Base-by-base conservation (phyloP, 176 grass and related monocot genomes). In the Chloris gayana region DNA sequence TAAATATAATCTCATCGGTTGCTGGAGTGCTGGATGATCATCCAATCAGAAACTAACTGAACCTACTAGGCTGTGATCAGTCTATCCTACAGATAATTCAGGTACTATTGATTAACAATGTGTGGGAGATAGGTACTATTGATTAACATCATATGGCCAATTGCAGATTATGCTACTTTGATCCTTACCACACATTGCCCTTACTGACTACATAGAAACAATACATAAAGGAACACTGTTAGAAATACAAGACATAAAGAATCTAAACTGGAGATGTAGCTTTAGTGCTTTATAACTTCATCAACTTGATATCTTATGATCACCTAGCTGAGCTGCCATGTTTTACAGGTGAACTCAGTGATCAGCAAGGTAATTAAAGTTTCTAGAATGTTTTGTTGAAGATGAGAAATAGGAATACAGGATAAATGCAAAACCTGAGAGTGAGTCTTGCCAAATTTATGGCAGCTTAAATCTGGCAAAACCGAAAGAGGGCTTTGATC, bases 171-270 rank as follows among this genome's bases (percentile, higher is more conserved):
- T 82, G 29, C 5, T 71, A 21, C 76, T 77, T 76, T 27, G 21
- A 24, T 24, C 35, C 30, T 70, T 85, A 69, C 0, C 19, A 65
- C 17, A 29, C 10, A 37, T 35, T 18, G n/a, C 41, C 45, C 49
- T 77, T 71, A 78, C 41, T 39, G 76, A 59, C 70, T 77, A 61
- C 29, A 35, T 66, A 9, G 14, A 21, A 66, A 66, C 63, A 35
- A 35, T 34, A 66, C 17, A 9, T 31, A 35, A 35, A 35, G 63
- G 31, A 35, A 4, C 63, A 66, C 31, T 7, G 31, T 19, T 35
- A 33, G 7, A 35, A 35, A 34, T 66, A 35, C 1, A 5, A 65
- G 19, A 65, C 63, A 34, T 66, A 66, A 35, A 1, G 10, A 44
- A 44, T 13, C 41, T 44, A 44, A 44, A 44, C 8, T 13, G 41